These are phyloP conservation scores for Lactarius indigo DNA, from an alignment of 768 basidiomycete genomes.

Conservation along the genomic window DNA sequence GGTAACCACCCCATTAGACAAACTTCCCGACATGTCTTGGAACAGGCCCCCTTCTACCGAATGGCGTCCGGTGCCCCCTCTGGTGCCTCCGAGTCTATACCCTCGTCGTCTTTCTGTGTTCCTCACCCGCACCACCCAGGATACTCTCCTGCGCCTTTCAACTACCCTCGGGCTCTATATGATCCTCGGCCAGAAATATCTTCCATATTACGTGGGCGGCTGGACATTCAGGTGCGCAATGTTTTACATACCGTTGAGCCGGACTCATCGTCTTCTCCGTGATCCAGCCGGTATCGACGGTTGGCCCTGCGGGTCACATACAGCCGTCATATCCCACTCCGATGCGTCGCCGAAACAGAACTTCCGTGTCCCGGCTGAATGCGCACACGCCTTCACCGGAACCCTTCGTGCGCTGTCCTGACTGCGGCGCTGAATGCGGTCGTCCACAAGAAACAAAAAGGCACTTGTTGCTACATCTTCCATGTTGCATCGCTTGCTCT, in stretches of 20 bases:
- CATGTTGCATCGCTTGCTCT: conserved; percentile 2
- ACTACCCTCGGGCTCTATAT: background rate
- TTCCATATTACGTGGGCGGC: background rate
- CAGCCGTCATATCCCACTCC: background rate
- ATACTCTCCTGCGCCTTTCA: background rate
- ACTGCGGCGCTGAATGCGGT: background rate
- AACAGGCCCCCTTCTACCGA: background rate
- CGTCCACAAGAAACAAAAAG: conserved; percentile 1
- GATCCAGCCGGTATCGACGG: background rate
- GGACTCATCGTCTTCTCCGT: background rate
- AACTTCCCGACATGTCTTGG: background rate
- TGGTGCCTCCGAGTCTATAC: background rate
- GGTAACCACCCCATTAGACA: background rate
- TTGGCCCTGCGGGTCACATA: background rate
- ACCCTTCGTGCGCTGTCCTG: background rate
- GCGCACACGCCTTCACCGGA: background rate
- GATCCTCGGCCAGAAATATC: background rate
- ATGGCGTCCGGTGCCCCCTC: background rate
- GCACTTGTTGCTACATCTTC: background rate
- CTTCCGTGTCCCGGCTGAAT: background rate
- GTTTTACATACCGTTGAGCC: background rate
- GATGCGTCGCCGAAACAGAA: too few relatives aligned
- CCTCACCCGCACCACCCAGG: background rate
- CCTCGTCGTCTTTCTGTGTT: background rate
- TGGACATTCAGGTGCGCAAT: background rate